Percentiles rank a stretch among this genome's conserved stretches.
Conservation (phyloP, 1,139 yeast species). For the Scheffersomyces parashehatae region DNA sequence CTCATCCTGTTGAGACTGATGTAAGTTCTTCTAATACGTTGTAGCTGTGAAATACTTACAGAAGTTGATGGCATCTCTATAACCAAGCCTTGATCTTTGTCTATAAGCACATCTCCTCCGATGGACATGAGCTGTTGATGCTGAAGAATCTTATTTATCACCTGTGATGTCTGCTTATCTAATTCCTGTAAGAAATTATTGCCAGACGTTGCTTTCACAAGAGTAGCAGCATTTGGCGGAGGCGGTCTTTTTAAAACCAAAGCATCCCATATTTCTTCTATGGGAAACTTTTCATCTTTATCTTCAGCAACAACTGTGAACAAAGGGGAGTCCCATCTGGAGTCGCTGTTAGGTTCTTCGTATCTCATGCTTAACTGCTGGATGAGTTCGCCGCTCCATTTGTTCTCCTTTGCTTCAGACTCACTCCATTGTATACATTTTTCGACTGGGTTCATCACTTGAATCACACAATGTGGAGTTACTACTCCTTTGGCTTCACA, state of each 20-base stretch:
- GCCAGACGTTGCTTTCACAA: conserved; percentile 69
- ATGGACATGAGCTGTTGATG: conserved; percentile 58
- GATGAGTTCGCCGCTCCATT: conserved; percentile 72
- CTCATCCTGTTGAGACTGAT: conserved; percentile 78
- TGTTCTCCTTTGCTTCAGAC: conserved; percentile 16
- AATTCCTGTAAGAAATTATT: conserved; percentile 77
- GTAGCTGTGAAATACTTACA: conserved; percentile 76
- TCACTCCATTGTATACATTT: conserved; percentile 65
- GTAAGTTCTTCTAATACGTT: conserved; percentile 80
- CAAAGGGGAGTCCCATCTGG: conserved; percentile 94
- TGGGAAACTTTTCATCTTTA: conserved; percentile 50
- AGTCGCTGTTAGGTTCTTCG: conserved; percentile 87
- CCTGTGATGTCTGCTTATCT: conserved; percentile 69
- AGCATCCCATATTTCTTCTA: conserved; percentile 72
- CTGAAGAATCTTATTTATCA: conserved; percentile 58
- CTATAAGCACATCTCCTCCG: conserved; percentile 51
- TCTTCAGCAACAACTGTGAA: conserved; percentile 68
- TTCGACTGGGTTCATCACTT: conserved; percentile 68
- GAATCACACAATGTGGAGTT: conserved; percentile 83
- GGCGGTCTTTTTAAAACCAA: conserved; percentile 62
- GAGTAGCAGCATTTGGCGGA: conserved; percentile 77
- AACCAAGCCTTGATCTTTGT: conserved; percentile 33
- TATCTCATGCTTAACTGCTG: conserved; percentile 77
- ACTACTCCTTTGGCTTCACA: conserved; percentile 87
- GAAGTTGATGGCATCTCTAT: conserved; percentile 65